These are phyloP conservation scores for Clonostachys solani DNA, from an alignment of 2,329 filamentous ascomycete genomes.

Conservation along the genomic window DNA sequence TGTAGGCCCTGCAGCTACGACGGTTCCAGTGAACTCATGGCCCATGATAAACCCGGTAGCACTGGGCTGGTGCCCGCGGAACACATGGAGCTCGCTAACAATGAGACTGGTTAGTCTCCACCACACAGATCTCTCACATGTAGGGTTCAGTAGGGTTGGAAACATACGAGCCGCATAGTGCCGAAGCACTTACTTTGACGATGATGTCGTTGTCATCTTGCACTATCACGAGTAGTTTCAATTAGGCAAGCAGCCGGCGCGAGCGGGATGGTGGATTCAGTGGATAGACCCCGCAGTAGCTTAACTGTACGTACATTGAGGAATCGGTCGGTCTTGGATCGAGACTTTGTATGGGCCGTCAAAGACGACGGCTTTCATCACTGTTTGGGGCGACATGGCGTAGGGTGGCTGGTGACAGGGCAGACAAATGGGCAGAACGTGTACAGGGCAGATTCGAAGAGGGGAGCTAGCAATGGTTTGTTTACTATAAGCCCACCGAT, in stretches of 20 bases:
- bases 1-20: conserved; percentile 61
- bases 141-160: neutral
- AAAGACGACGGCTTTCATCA: conserved; percentile 89
- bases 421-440: no score
- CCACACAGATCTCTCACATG: no score
- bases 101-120: neutral
- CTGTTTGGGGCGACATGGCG: conserved; percentile 31
- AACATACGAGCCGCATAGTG: conserved; percentile 80
- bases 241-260: conserved; percentile 5
- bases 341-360: conserved; percentile 72
- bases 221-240: conserved; percentile 32
- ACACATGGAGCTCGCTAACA: conserved; percentile 76
- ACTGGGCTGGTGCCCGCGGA: conserved; percentile 73
- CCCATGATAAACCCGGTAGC: conserved; percentile 65
- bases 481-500: no score
- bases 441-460: no score
- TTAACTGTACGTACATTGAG: conserved; percentile 37
- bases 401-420: neutral
- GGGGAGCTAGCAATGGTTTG: no score
- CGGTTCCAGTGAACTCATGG: conserved; percentile 81
- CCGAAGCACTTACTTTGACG: conserved; percentile 78
- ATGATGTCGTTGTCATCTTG: conserved; percentile 71
- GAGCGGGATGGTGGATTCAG: no score
- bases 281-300: no score
- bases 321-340: conserved; percentile 75